Evolutionary conservation across 106 monocot species (phyloP), one percentile per base, ranked within the genome.

Genomic region (Iris macrosiphon): DNA sequence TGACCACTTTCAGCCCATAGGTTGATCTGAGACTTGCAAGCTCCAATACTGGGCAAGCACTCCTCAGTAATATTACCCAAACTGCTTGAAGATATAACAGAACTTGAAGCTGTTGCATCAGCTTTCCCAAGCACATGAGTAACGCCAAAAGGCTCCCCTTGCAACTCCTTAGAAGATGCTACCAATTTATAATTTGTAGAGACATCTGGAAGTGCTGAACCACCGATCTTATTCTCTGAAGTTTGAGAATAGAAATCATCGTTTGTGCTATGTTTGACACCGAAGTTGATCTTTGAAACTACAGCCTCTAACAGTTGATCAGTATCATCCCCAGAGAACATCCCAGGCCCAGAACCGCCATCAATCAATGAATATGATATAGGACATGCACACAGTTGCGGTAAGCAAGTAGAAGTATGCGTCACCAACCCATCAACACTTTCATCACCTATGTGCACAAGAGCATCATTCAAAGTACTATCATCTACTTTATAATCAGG

Each of bases 281-380:
- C 22, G 21, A 61, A 31, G 31, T 55, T 71, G 53, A 87, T 49
- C 21, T 77, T 86, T 37, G 79, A 79, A 52, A 92, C 68, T 31
- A 92, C 69, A 42, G 82, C 86, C 73, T 87, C 86, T 67, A 92
- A 63, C 40, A 57, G 24, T 57, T 57, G 56, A 38, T 96, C 85
- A 40, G 67, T 64, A 13, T 67, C 61, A 25, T 63, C 34, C 43
- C 64, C 60, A 5, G 68, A 60, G 52, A 89, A 77, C 14, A 75
- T 61, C 17, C 63, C 85, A 52, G 39, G 34, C 44, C 47, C 55
- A 31, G 72, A 64, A 37, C 76, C 25, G 25, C 57, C 49, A 53
- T 66, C 67, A 45, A 69, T 37, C 43, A 48, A 15, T 2, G 74
- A 58, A 53, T 74, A 61, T 62, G 60, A 53, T 25, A 62, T 17